A percentile compares a stretch with the other conserved stretches of the same genome.
phyloP scores from a whole-genome alignment of 441 rosid genomes.

The Pelargonium exstipulatum region DNA sequence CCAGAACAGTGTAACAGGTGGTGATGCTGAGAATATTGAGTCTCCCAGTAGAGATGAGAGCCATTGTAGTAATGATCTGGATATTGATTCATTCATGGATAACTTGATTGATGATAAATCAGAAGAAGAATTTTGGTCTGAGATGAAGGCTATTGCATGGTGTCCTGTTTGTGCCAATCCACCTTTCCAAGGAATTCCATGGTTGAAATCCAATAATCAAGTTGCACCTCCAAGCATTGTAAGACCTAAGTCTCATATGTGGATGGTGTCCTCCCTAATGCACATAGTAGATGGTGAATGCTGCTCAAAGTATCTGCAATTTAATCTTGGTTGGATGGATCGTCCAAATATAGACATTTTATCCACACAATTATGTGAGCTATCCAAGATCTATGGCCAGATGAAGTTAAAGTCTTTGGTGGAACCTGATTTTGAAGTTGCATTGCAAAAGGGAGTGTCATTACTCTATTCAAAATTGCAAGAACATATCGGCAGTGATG shows the following conservation, averaged over 20 bases:
- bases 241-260: slow-evolving; percentile 88
- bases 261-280: slow-evolving; percentile 69
- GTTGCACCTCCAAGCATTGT: slow-evolving; percentile 70
- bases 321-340: slow-evolving; percentile 85
- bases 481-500: slow-evolving; percentile 58
- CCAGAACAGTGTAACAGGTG: slow-evolving; percentile 25
- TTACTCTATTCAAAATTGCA: slow-evolving; percentile 65
- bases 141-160: slow-evolving; percentile 72
- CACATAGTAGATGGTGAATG: slow-evolving; percentile 76
- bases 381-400: slow-evolving; percentile 61
- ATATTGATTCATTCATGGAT: slow-evolving; percentile 41
- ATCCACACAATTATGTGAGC: slow-evolving; percentile 62
- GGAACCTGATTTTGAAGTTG: slow-evolving; percentile 51
- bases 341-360: slow-evolving; percentile 46
- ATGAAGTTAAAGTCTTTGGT: slow-evolving; percentile 45
- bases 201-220: slow-evolving; percentile 59
- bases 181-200: slow-evolving; percentile 74
- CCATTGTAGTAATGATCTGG: slow-evolving; percentile 34
- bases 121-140: slow-evolving; percentile 87
- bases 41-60: slow-evolving; percentile 31
- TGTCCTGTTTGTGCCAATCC: slow-evolving; percentile 77
- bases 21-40: slow-evolving; percentile 28
- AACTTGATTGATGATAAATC: slow-evolving; percentile 47
- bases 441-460: slow-evolving; percentile 62
- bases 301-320: slow-evolving; percentile 49